Evolutionary conservation across 768 basidiomycete species (phyloP), one percentile per base, ranked within the genome.

Genomic region (Podaxis mareebaensis): DNA sequence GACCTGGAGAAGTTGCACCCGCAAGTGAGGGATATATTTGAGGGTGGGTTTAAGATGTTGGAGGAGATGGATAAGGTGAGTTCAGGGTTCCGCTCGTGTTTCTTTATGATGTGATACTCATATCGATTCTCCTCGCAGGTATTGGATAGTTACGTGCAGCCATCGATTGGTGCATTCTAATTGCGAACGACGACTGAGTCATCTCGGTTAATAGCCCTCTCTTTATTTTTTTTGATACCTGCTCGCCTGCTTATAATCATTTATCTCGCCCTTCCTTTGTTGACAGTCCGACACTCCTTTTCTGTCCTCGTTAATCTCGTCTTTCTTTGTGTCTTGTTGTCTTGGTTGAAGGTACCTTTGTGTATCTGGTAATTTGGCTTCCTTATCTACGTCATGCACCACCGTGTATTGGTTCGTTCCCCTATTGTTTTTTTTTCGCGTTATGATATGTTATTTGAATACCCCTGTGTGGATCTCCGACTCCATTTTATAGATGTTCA

Each of bases 21-120:
- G 0, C 78, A 82, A 22, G 81, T 91, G 42, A 76, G 85, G 70
- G 89, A 91, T 57, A 83, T 94, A 30, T 95, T 89, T 73, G 82
- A 83, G 7, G 80, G 80, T 61, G 81, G 85, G 39, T 89, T 93
- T 73, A 88, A 86, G 68, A 84, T 89, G 65, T 70, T 94, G 66
- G 90, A 92, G 53, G 91, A 92, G 59, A 85, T 91, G 80, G 92
- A 94, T 73, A 85, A 88, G 84, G 92, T 90, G 66, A 60, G 75
- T 69, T 89, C 17, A 20, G 65, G 48, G 73, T 69, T 57, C 22
- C 53, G 40, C 38, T 42, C 24, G 30, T 30, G 40, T 24, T 38
- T 0, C 39, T 15, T 30, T 15, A 11, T 13, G 13, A 46, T 22
- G 17, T 20, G 13, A 1, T 24, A 22, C 24, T 22, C 51, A 22